A percentile compares a stretch with the other conserved stretches of the same genome.
These are phyloP conservation scores for Anaeromyces robustus DNA, from an alignment of 192 early-diverging fungal genomes.

Conservation along the genomic window DNA sequence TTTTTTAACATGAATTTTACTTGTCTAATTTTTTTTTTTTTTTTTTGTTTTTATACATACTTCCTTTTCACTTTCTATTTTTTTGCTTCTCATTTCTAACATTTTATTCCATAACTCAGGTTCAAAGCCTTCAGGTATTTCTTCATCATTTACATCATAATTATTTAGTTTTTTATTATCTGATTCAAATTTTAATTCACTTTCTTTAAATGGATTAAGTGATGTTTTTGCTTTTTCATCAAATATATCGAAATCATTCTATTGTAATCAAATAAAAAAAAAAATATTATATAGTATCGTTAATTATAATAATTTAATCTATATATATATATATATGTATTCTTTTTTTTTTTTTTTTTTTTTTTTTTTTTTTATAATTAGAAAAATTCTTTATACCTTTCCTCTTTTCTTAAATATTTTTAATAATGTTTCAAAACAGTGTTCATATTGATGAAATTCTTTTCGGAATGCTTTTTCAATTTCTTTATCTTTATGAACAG, in stretches of 20 bases:
- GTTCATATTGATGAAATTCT: constrained; percentile 25
- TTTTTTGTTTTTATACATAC: background rate
- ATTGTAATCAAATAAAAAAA: too few species aligned
- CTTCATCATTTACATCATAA: constrained; percentile 10
- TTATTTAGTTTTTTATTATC: constrained; percentile 3
- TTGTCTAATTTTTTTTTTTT: too few species aligned
- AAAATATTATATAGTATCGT: too few species aligned
- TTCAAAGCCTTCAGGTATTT: constrained; percentile 26
- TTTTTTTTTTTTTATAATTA: too few species aligned
- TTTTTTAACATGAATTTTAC: too few species aligned
- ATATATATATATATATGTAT: too few species aligned
- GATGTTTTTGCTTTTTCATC: constrained; percentile 8
- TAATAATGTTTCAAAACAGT: constrained; percentile 21
- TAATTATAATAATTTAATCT: too few species aligned
- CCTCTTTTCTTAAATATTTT: constrained; percentile 26
- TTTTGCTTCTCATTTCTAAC: constrained; percentile 19
- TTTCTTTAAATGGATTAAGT: background rate
- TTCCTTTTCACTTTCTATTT: constrained; percentile 24
- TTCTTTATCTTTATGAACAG: constrained; percentile 32
- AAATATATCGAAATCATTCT: background rate
- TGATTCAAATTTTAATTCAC: background rate
- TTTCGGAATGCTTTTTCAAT: constrained; percentile 37
- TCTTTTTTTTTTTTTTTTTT: too few species aligned
- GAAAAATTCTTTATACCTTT: background rate
- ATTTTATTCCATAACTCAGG: constrained; percentile 28